phyloP scores from a whole-genome alignment of 805 yeast genomes.

The Cephaloascus albidus region DNA sequence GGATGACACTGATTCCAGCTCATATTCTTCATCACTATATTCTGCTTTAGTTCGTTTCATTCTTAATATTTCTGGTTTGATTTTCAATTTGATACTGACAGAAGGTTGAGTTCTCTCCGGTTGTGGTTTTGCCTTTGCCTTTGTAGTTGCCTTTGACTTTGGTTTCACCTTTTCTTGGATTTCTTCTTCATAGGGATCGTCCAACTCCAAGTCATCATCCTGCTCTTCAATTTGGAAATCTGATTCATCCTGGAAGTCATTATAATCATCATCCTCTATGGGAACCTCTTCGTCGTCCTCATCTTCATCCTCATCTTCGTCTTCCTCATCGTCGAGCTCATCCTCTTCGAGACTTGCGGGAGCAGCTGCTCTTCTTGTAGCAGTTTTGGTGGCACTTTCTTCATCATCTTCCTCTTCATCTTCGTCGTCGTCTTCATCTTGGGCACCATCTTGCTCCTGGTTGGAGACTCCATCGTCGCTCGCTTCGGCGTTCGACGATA shows the following conservation, averaged over 20 bases:
- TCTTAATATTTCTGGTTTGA: background rate
- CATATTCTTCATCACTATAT: background rate
- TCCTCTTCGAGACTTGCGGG: conserved; percentile 9
- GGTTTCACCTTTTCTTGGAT: conserved; percentile 6
- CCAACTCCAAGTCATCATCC: background rate
- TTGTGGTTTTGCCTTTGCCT: background rate
- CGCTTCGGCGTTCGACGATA: background rate
- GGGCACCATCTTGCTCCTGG: conserved; percentile 6
- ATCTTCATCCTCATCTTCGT: conserved; percentile 6
- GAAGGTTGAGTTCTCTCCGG: conserved; percentile 3
- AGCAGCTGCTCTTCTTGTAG: conserved; percentile 4
- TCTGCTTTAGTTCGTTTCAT: conserved; percentile 1
- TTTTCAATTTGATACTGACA: conserved; percentile 2
- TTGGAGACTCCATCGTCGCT: conserved; percentile 5
- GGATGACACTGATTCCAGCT: background rate
- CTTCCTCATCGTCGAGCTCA: conserved; percentile 11
- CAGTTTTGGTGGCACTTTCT: conserved; percentile 3
- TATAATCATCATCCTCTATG: conserved; percentile 21
- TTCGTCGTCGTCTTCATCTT: conserved; percentile 2
- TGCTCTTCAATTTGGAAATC: conserved; percentile 4
- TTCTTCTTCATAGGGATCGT: conserved; percentile 1
- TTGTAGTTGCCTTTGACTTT: conserved; percentile 2
- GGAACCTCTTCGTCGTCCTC: conserved; percentile 13
- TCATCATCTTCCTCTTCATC: conserved; percentile 5
- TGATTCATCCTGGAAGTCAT: conserved; percentile 20